Evolutionary conservation across 2,329 filamentous ascomycete species (phyloP).

Genomic region (Zalaria obscura): DNA sequence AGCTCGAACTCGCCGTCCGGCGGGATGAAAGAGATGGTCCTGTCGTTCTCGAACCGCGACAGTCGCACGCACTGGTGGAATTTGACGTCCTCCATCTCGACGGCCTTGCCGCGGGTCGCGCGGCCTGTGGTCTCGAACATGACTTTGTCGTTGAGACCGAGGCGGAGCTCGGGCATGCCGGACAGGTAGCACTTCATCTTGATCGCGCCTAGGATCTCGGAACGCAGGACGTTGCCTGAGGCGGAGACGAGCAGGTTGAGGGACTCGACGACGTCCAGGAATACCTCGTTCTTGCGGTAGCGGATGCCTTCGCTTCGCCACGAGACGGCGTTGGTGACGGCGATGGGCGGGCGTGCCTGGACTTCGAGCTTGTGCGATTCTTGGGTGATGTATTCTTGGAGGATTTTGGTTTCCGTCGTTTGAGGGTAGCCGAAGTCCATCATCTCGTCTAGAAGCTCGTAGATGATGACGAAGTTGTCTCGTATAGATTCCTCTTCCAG

Average conservation of each 20-base stretch:
- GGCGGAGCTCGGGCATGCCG: constrained; percentile 88
- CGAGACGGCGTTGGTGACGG: constrained; percentile 93
- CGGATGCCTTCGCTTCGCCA: constrained; percentile 97
- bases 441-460: constrained; percentile 98
- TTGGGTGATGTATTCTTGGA: constrained; percentile 94
- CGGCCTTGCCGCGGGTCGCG: constrained; percentile 86
- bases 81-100: constrained; percentile 99
- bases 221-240: constrained; percentile 87
- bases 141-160: constrained; percentile 95
- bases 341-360: constrained; percentile 88
- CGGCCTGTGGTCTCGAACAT: constrained; percentile 98
- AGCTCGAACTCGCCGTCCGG: constrained; percentile 98
- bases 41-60: constrained; percentile 93
- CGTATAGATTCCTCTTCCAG: constrained; percentile 96
- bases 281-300: constrained; percentile 98
- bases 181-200: constrained; percentile 99
- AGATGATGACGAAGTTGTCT: constrained; percentile 99
- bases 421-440: constrained; percentile 99
- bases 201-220: constrained; percentile 89
- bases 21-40: constrained; percentile 97
- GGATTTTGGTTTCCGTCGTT: constrained; percentile 94
- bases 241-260: constrained; percentile 90
- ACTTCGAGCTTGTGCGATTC: constrained; percentile 98
- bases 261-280: constrained; percentile 92
- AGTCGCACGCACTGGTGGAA: constrained; percentile 97